Conservation (phyloP, 352 stramenopile genomes). For the Phytopythium helicoides region DNA sequence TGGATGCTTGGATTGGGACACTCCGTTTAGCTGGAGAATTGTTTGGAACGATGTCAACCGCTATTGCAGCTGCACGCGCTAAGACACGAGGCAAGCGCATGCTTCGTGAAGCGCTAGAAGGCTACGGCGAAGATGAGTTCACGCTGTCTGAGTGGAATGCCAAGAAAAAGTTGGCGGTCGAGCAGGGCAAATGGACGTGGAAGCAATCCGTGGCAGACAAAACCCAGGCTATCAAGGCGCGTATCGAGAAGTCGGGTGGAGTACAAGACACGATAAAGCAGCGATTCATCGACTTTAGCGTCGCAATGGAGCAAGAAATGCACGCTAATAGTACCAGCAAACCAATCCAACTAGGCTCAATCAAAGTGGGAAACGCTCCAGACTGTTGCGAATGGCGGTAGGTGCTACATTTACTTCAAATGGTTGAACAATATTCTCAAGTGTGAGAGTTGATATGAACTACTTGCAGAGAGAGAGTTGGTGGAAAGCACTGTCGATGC, state of each 20-base stretch:
- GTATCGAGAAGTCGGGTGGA: conserved; percentile 28
- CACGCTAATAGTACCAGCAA: not conserved
- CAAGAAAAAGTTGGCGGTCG: conserved; percentile 34
- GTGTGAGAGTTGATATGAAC: no score
- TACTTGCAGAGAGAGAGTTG: conserved; percentile 42
- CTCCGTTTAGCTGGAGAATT: no score
- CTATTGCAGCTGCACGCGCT: conserved; percentile 48
- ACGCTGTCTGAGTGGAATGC: conserved; percentile 55
- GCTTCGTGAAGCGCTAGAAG: conserved; percentile 53
- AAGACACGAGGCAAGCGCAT: conserved; percentile 72
- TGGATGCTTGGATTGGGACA: no score
- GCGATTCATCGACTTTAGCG: conserved; percentile 32
- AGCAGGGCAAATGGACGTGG: conserved; percentile 45
- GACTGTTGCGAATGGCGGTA: conserved; percentile 38
- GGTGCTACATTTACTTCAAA: not conserved
- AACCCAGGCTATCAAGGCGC: conserved; percentile 36
- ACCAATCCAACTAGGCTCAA: not conserved
- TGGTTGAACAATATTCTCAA: no score
- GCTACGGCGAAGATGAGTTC: conserved; percentile 44
- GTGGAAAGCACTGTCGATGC: conserved; percentile 47
- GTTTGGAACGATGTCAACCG: conserved; percentile 57
- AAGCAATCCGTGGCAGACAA: conserved; percentile 27
- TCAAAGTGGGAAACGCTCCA: not conserved
- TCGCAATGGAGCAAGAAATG: conserved; percentile 37
- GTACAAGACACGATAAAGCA: conserved; percentile 23